Evolutionary conservation across 345 rosid species (phyloP).

Genomic region (Citrus hindsii): DNA sequence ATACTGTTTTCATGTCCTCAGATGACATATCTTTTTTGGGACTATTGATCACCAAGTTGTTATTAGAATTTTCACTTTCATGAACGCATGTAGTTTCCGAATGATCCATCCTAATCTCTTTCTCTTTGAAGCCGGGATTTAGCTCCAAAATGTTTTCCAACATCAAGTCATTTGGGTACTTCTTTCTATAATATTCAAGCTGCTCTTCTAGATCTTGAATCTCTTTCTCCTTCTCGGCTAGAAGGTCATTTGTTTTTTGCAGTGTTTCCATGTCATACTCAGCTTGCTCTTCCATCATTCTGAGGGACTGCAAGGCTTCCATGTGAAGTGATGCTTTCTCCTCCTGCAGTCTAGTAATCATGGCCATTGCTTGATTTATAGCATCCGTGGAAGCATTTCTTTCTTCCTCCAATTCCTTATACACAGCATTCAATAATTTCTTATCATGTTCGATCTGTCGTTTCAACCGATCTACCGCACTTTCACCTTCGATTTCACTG

Average conservation of each 20-base stretch:
- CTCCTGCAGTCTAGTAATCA: slow-evolving; percentile 96
- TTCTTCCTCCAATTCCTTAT: slow-evolving; percentile 92
- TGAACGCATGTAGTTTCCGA: slow-evolving; percentile 17
- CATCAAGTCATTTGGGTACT: slow-evolving; percentile 31
- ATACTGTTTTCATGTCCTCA: slow-evolving; percentile 2
- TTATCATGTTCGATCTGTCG: slow-evolving; percentile 83
- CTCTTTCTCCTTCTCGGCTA: slow-evolving; percentile 73
- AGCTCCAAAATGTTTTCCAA: slow-evolving; percentile 16
- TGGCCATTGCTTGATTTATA: slow-evolving; percentile 96
- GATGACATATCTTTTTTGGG: not conserved
- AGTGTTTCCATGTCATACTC: slow-evolving; percentile 95
- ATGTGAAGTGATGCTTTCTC: slow-evolving; percentile 86
- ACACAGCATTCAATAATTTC: slow-evolving; percentile 48
- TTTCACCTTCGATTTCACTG: slow-evolving; percentile 92
- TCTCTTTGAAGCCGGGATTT: slow-evolving; percentile 7
- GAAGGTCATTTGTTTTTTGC: slow-evolving; percentile 71
- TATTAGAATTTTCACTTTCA: not conserved
- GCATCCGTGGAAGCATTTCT: slow-evolving; percentile 85
- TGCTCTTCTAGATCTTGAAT: slow-evolving; percentile 87
- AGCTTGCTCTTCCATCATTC: slow-evolving; percentile 83
- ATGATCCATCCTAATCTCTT: slow-evolving; percentile 15
- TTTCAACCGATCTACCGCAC: slow-evolving; percentile 62
- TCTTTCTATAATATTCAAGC: slow-evolving; percentile 60
- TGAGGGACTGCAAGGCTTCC: slow-evolving; percentile 88
- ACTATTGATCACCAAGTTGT: not conserved